Evolutionary conservation across 306 rosid species (phyloP), one percentile per base, ranked within the genome.

Genomic region (Sophora flavescens): DNA sequence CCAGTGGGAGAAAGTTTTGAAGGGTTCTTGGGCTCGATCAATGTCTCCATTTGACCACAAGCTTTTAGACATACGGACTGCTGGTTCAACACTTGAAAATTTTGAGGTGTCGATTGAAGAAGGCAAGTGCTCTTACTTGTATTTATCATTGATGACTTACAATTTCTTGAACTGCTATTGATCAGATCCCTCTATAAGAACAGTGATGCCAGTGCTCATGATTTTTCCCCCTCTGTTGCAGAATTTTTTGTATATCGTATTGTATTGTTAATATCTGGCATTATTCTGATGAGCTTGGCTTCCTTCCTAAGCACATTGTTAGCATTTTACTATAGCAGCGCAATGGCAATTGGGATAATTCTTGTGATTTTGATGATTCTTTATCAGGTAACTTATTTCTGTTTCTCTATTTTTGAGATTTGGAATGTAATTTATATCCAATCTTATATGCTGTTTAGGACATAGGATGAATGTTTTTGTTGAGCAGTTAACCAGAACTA

Each of bases 31-130:
- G 99, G 83, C 63, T 68, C 84, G 86, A 73, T 80, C 89, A 61
- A 89, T 89, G 96, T 92, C 99, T 53, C 97, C 97, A 57, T 95
- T 90, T 84, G 96, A 89, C 53, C 79, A 80, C 81, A 92, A 85
- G 84, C 63, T 95, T 69, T 63, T 90, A 70, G 99, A 92, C 78
- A 57, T 95, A 79, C 65, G 93, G 72, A 88, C 93, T 68, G 53
- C 80, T 73, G 85, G 91, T 72, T 80, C 87, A 70, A 84, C 90
- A 68, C 83, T 92, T 26, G 92, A 90, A 69, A 82, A 72, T 69
- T 88, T 84, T 74, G 92, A 87, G 86, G 93, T 89, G 77, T 88
- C 93, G 16, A 70, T 85, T 63, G 89, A 86, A 83, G 99, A 92
- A 89, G 98, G 97, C 89, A 74, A 74, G 26, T 68, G 38, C 44